Evolutionary conservation across 1,284 basidiomycete species (phyloP), one percentile per base, ranked within the genome.

Genomic region (Mycena citricolor): DNA sequence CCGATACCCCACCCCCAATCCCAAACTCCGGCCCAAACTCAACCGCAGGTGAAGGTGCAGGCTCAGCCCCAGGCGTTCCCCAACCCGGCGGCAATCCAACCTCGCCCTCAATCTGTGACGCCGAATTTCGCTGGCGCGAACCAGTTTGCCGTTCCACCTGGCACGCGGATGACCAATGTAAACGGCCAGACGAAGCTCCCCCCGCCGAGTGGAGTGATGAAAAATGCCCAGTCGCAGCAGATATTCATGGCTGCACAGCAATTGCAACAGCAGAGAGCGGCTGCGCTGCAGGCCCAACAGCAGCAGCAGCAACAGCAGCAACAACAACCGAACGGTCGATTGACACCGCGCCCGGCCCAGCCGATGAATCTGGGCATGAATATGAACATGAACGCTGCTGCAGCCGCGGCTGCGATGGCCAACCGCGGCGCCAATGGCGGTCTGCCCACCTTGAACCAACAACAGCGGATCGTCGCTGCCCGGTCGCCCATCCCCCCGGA

Each of bases 81-180:
- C 45, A 42, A 14, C 39, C 56, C n/a, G 46, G 39, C 38, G 57
- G 54, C 46, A 68, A 66, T 41, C 48, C 61, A 38, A 47, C 54
- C 29, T 40, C 64, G 19, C 53, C 61, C 2, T 55, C 42, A 54
- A 11, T n/a, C n/a, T n/a, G n/a, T n/a, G n/a, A n/a, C n/a, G n/a
- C n/a, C n/a, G n/a, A n/a, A n/a, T n/a, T n/a, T n/a, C n/a, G n/a
- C n/a, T n/a, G n/a, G n/a, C n/a, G n/a, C n/a, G n/a, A n/a, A n/a
- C n/a, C n/a, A n/a, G n/a, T n/a, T n/a, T n/a, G n/a, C n/a, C n/a
- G n/a, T n/a, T n/a, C n/a, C n/a, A n/a, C n/a, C n/a, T n/a, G n/a
- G n/a, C n/a, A n/a, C n/a, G n/a, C n/a, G n/a, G n/a, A n/a, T n/a
- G n/a, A n/a, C n/a, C n/a, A n/a, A n/a, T n/a, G n/a, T n/a, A n/a